Evolutionary conservation across 108 stramenopile genomes (phyloP).

Genomic region (Cylindrotheca closterium): DNA sequence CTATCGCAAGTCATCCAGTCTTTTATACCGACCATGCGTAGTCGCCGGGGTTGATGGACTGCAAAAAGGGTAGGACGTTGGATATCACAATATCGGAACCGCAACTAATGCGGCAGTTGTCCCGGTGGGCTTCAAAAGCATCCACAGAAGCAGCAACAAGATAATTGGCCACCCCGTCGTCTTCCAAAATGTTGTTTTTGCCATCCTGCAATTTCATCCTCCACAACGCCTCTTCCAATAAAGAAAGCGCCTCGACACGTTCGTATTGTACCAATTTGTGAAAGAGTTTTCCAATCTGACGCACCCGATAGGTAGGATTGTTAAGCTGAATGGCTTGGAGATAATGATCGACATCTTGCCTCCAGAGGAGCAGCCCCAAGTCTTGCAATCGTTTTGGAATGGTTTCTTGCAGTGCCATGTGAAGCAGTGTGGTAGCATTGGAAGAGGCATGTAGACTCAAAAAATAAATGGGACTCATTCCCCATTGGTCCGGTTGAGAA

Average conservation of each 20-base stretch:
- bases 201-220: background rate
- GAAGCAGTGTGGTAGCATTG: background rate
- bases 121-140: background rate
- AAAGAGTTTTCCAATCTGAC: background rate
- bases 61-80: background rate
- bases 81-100: background rate
- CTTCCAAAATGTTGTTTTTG: too few relatives aligned
- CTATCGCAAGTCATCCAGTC: too few relatives aligned
- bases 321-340: background rate
- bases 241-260: background rate
- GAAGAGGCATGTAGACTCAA: background rate
- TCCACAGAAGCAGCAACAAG: too few relatives aligned
- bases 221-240: background rate
- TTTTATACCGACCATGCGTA: too few relatives aligned
- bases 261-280: background rate
- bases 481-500: background rate
- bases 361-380: background rate
- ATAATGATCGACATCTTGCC: background rate
- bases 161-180: too few relatives aligned
- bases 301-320: background rate
- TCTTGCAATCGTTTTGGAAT: background rate
- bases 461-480: background rate
- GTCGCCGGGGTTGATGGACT: too few relatives aligned
- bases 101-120: background rate
- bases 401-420: background rate